Conservation (phyloP, 2,329 filamentous ascomycete species). For the Ilyonectria mors-panacis region DNA sequence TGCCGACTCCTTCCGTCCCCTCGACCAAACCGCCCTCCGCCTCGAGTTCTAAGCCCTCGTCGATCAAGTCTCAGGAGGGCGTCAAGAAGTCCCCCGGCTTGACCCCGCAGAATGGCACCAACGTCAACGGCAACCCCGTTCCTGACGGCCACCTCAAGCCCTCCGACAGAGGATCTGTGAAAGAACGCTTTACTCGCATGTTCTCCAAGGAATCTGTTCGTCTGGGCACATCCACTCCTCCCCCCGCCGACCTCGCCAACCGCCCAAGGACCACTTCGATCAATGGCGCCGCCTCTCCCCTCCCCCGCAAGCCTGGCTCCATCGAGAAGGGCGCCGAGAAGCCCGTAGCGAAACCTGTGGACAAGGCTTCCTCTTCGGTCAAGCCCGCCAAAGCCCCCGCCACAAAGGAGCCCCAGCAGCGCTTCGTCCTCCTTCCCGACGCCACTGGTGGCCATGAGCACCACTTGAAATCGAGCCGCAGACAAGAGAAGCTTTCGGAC, state of each 20-base stretch:
- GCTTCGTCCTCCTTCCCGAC: constrained; percentile 67
- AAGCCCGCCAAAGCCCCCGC: constrained; percentile 50
- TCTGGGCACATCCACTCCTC: constrained; percentile 51
- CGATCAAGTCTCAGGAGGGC: constrained; percentile 64
- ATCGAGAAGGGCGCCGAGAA: constrained; percentile 56
- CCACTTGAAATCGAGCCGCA: constrained; percentile 87
- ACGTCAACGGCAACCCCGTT: constrained; percentile 45
- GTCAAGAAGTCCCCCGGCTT: constrained; percentile 58
- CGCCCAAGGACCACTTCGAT: constrained; percentile 56
- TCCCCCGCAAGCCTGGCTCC: constrained; percentile 61
- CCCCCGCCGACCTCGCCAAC: constrained; percentile 52
- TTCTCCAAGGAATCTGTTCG: constrained; percentile 70
- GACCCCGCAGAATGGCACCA: constrained; percentile 57
- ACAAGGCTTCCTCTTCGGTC: constrained; percentile 46
- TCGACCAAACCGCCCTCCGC: constrained; percentile 58
- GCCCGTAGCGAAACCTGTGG: constrained; percentile 40
- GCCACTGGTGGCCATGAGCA: constrained; percentile 84
- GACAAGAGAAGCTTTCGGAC: constrained; percentile 94
- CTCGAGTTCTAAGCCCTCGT: constrained; percentile 65
- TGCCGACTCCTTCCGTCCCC: constrained; percentile 51
- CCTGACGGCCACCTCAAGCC: constrained; percentile 44
- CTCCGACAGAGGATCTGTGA: constrained; percentile 72
- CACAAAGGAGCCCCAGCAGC: constrained; percentile 59
- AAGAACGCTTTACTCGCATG: constrained; percentile 76
- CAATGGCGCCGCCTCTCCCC: constrained; percentile 54